These are phyloP conservation scores for Fusarium coicis DNA, from an alignment of 2,329 filamentous ascomycete species.

Conservation along the genomic window DNA sequence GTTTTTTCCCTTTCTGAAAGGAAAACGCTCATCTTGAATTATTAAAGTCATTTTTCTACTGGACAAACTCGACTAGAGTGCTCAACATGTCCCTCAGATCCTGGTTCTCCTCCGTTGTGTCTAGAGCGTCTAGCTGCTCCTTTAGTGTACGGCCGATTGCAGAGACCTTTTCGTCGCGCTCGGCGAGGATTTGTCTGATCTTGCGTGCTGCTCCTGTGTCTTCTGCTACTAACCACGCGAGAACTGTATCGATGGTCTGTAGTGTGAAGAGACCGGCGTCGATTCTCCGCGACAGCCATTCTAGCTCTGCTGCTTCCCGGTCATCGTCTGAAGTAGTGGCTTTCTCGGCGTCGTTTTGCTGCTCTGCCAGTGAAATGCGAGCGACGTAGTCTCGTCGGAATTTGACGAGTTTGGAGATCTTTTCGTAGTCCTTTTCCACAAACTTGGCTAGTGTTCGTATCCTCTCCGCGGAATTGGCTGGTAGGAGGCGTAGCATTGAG, in stretches of 20 bases:
- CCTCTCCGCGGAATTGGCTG: conserved; percentile 78
- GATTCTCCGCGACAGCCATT: conserved; percentile 79
- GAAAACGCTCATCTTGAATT: conserved; percentile 34
- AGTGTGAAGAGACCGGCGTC: conserved; percentile 87
- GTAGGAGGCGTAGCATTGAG: conserved; percentile 81
- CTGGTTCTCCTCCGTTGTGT: conserved; percentile 69
- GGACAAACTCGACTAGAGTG: conserved; percentile 63
- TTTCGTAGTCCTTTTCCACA: conserved; percentile 92
- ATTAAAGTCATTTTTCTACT: conserved; percentile 44
- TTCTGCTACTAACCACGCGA: conserved; percentile 93
- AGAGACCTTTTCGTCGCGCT: conserved; percentile 72
- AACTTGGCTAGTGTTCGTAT: conserved; percentile 94
- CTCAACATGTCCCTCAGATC: conserved; percentile 66
- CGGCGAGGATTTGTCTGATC: conserved; percentile 72
- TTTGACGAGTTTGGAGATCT: conserved; percentile 77
- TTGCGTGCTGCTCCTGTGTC: conserved; percentile 78
- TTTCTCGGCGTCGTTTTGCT: conserved; percentile 56
- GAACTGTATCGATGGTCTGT: conserved; percentile 83
- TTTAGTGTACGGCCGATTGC: conserved; percentile 75
- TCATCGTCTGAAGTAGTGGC: conserved; percentile 30
- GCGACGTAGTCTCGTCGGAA: conserved; percentile 77
- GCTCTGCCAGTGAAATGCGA: conserved; percentile 66
- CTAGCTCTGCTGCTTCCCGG: conserved; percentile 68
- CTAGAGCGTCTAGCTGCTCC: conserved; percentile 64
- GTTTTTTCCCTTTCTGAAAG: conserved; percentile 8